Evolutionary conservation across 2,329 filamentous ascomycete genomes (phyloP).

Genomic region (Davidsoniella eucalypti): DNA sequence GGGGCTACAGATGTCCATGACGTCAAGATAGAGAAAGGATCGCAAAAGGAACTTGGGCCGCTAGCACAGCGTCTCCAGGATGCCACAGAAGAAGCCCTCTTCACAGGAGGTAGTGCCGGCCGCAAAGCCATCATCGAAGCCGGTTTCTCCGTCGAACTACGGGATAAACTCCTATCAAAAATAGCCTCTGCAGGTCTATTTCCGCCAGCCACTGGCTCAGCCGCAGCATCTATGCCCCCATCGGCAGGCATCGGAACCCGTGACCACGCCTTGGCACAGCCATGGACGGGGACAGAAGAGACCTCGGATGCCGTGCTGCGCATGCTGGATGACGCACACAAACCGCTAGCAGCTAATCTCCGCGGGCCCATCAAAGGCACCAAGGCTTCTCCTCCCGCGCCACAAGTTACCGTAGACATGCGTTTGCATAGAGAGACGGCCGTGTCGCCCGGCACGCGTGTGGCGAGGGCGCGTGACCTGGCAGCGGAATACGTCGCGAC

Average conservation of each 20-base stretch:
- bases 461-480: slow-evolving; percentile 39
- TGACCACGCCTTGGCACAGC: slow-evolving; percentile 46
- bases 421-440: slow-evolving; percentile 26
- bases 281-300: slow-evolving; percentile 67
- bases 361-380: slow-evolving; percentile 20
- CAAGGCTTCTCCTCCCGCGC: slow-evolving; percentile 15
- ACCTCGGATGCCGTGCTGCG: slow-evolving; percentile 61
- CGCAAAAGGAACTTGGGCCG: background rate
- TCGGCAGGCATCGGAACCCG: slow-evolving; percentile 53
- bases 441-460: slow-evolving; percentile 29
- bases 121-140: slow-evolving; percentile 42
- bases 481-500: slow-evolving; percentile 32
- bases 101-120: slow-evolving; percentile 41
- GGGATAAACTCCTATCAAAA: slow-evolving; percentile 38
- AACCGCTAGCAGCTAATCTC: slow-evolving; percentile 16
- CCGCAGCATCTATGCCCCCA: slow-evolving; percentile 22
- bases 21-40: too few relatives aligned
- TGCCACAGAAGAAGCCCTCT: slow-evolving; percentile 45
- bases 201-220: background rate
- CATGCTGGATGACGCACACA: slow-evolving; percentile 63
- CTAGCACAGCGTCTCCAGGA: slow-evolving; percentile 36
- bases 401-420: slow-evolving; percentile 27
- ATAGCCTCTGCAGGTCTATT: slow-evolving; percentile 38
- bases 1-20: too few relatives aligned
- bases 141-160: slow-evolving; percentile 47